Percentiles rank a stretch among this genome's conserved stretches.
These are phyloP conservation scores for Curvularia sp. DNA, from an alignment of 2,329 filamentous ascomycete genomes.

Conservation along the genomic window DNA sequence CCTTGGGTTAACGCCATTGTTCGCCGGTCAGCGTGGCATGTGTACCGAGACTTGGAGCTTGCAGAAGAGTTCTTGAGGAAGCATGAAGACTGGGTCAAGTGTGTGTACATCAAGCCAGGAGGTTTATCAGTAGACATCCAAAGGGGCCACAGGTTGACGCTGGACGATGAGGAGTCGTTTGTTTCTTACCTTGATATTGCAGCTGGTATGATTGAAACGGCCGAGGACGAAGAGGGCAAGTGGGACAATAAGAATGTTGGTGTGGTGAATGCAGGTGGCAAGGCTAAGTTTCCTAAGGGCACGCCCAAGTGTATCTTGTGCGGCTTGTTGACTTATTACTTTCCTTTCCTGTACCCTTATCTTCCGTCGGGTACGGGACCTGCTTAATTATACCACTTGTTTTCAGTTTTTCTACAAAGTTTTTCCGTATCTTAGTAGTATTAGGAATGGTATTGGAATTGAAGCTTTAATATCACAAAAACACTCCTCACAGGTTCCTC, in stretches of 20 bases:
- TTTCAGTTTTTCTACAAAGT: not conserved
- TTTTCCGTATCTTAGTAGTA: not conserved
- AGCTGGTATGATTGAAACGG: conserved; percentile 57
- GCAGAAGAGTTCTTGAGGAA: conserved; percentile 50
- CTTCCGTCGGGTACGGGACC: conserved; percentile 3
- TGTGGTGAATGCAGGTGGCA: conserved; percentile 40
- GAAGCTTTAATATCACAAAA: not conserved
- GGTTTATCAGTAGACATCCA: conserved; percentile 48
- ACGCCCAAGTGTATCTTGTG: conserved; percentile 44
- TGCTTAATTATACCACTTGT: not conserved
- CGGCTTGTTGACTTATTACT: conserved; percentile 35
- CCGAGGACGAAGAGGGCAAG: conserved; percentile 42
- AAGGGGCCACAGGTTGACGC: conserved; percentile 53
- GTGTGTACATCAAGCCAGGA: conserved; percentile 55
- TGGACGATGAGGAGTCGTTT: conserved; percentile 49
- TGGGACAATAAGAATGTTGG: conserved; percentile 32
- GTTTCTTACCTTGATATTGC: conserved; percentile 56
- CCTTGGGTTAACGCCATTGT: conserved; percentile 35
- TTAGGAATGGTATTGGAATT: not conserved
- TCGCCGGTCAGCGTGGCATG: conserved; percentile 44
- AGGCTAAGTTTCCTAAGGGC: conserved; percentile 46
- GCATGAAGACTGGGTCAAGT: conserved; percentile 49
- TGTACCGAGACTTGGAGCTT: conserved; percentile 50
- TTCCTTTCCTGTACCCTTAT: conserved; percentile 9
- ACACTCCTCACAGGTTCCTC: not conserved